Conservation (phyloP, 2,329 filamentous ascomycete genomes). For the Monilinia fructicola region DNA sequence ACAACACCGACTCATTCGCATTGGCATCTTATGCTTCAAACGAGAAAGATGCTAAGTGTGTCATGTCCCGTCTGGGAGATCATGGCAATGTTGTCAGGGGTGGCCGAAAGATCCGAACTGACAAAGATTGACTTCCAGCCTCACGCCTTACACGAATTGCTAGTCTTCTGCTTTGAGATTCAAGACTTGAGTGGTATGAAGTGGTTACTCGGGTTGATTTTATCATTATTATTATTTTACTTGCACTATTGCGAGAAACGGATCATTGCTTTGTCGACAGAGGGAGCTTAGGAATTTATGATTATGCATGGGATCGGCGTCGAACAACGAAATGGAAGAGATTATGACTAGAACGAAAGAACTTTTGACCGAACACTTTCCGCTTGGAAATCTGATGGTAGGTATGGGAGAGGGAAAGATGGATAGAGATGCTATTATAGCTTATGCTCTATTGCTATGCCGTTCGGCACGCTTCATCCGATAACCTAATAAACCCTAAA, state of each 20-base stretch:
- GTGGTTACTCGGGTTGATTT: not conserved
- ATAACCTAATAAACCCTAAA: constrained; percentile 23
- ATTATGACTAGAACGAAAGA: constrained; percentile 8
- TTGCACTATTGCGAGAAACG: not conserved
- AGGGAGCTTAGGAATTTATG: constrained; percentile 6
- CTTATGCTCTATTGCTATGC: constrained; percentile 23
- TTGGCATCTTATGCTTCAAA: constrained; percentile 83
- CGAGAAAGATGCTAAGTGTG: constrained; percentile 72
- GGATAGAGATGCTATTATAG: constrained; percentile 16
- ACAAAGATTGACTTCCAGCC: constrained; percentile 27
- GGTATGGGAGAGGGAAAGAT: constrained; percentile 16
- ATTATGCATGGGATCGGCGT: constrained; percentile 8
- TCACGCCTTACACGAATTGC: not conserved
- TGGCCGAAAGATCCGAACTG: constrained; percentile 37
- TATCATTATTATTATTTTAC: constrained; percentile 1
- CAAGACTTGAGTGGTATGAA: not conserved
- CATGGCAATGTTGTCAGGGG: constrained; percentile 39
- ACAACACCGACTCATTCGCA: constrained; percentile 90
- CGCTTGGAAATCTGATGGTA: constrained; percentile 22
- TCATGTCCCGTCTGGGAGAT: constrained; percentile 71
- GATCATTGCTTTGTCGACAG: constrained; percentile 10
- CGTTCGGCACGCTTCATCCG: constrained; percentile 3
- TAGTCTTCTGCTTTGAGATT: constrained; percentile 3
- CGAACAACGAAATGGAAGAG: not conserved
- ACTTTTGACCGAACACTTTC: constrained; percentile 4